Conservation (phyloP, 192 early-diverging fungal species). For the Coemansia sp. region DNA sequence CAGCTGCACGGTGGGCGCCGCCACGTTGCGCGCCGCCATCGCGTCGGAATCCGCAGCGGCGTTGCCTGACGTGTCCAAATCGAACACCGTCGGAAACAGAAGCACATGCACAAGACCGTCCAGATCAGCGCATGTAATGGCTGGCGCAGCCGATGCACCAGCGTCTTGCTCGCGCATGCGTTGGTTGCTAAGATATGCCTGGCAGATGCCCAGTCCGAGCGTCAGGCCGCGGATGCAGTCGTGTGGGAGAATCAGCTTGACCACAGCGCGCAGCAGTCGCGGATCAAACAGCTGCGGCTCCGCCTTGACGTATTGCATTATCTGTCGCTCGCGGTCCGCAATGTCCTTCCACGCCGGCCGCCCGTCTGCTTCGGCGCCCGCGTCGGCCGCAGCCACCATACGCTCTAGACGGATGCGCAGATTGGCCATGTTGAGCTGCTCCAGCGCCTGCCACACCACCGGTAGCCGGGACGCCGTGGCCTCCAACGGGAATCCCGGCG, state of each 20-base stretch:
- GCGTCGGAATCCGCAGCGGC: neutral
- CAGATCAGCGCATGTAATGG: constrained; percentile 31
- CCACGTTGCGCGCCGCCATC: constrained; percentile 13
- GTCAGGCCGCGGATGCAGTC: constrained; percentile 51
- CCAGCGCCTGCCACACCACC: constrained; percentile 45
- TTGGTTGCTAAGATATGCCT: constrained; percentile 34
- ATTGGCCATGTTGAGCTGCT: constrained; percentile 42
- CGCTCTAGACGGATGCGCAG: constrained; percentile 36
- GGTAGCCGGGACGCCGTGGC: constrained; percentile 29
- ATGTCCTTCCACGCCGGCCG: constrained; percentile 40
- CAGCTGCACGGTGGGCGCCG: constrained; percentile 16
- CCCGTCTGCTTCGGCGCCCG: neutral
- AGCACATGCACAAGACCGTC: constrained; percentile 59
- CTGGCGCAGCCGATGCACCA: neutral
- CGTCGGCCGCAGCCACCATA: constrained; percentile 14
- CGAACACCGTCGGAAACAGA: constrained; percentile 74
- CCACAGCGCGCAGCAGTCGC: constrained; percentile 30
- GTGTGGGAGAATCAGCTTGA: constrained; percentile 54
- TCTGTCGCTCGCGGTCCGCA: constrained; percentile 30
- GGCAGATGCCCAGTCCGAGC: constrained; percentile 47
- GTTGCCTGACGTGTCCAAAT: constrained; percentile 45
- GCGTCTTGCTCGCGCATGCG: constrained; percentile 11
- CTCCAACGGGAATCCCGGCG: constrained; percentile 49
- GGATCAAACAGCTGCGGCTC: constrained; percentile 44
- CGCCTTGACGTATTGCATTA: constrained; percentile 33